Percentiles rank a stretch among this genome's conserved stretches.
Conservation (phyloP, 116 monocot genomes). For the Zostera marina region DNA sequence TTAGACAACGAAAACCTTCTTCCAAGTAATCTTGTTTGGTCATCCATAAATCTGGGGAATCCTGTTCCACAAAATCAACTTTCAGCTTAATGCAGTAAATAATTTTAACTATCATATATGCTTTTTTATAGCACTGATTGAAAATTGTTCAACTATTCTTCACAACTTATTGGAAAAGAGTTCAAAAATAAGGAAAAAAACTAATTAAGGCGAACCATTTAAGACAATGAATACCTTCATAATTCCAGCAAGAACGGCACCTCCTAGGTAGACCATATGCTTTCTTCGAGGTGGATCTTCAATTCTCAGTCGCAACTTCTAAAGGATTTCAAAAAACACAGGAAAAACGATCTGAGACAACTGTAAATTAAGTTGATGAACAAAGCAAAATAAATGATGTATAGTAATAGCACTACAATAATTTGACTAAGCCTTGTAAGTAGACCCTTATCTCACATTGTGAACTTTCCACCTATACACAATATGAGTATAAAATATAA, state of each 20-base stretch:
- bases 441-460: too few species aligned
- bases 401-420: too few species aligned
- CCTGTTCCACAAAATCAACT: slow-evolving; percentile 23
- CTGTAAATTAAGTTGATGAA: not conserved
- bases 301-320: slow-evolving; percentile 77
- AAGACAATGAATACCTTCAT: slow-evolving; percentile 98
- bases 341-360: not conserved
- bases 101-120: not conserved
- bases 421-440: too few species aligned
- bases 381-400: not conserved
- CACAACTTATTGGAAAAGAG: not conserved
- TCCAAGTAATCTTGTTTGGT: slow-evolving; percentile 80
- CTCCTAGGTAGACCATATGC: slow-evolving; percentile 96
- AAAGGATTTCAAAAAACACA: slow-evolving; percentile 2
- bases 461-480: too few species aligned
- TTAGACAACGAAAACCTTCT: slow-evolving; percentile 61
- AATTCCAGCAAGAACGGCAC: slow-evolving; percentile 93
- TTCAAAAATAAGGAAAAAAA: not conserved
- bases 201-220: too few species aligned
- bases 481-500: too few species aligned
- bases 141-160: too few species aligned
- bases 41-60: slow-evolving; percentile 90
- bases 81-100: not conserved
- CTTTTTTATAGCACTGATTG: not conserved
- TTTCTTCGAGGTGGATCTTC: slow-evolving; percentile 94